A percentile compares a stretch with the other conserved stretches of the same genome.
phyloP scores from a whole-genome alignment of 257 asterid species.

The Apocynum venetum region DNA sequence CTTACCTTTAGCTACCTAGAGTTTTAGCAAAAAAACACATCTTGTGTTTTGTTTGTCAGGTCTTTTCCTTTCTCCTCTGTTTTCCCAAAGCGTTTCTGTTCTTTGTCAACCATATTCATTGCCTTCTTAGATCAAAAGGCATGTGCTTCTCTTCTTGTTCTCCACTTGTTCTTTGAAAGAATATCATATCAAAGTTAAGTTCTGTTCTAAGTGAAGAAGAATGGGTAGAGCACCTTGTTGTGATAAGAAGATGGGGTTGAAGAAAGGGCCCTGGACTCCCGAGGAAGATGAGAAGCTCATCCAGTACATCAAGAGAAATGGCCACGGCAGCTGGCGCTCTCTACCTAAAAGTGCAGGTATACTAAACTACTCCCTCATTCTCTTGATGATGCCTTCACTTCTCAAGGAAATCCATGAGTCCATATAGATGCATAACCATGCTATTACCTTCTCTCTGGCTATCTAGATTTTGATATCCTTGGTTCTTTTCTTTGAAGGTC shows the following conservation, averaged over 20 bases:
- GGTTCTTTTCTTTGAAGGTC: conserved; percentile 37
- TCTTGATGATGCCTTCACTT: not conserved
- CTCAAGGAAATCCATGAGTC: not conserved
- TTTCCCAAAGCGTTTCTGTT: conserved; percentile 8
- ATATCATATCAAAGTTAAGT: not conserved
- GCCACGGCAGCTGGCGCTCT: conserved; percentile 93
- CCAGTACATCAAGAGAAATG: conserved; percentile 63
- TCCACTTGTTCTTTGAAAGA: not conserved
- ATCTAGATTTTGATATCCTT: not conserved
- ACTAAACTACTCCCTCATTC: not conserved
- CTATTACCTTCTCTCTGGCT: not conserved
- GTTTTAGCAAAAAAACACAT: conserved; percentile 3
- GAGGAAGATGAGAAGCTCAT: conserved; percentile 82
- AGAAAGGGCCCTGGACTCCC: conserved; percentile 92
- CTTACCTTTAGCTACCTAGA: not conserved
- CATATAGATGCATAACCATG: not conserved
- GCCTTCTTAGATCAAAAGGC: not conserved
- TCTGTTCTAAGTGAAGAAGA: not conserved
- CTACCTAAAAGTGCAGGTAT: conserved; percentile 87
- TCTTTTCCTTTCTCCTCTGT: conserved; percentile 43
- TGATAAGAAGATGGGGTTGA: conserved; percentile 74
- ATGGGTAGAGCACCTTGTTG: conserved; percentile 98
- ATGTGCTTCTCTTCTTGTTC: not conserved
- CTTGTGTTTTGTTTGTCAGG: conserved; percentile 23
- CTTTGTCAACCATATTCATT: conserved; percentile 2